Evolutionary conservation across 2,329 filamentous ascomycete genomes (phyloP), one percentile per base, ranked within the genome.

Genomic region (Paraphaeosphaeria sporulosa): DNA sequence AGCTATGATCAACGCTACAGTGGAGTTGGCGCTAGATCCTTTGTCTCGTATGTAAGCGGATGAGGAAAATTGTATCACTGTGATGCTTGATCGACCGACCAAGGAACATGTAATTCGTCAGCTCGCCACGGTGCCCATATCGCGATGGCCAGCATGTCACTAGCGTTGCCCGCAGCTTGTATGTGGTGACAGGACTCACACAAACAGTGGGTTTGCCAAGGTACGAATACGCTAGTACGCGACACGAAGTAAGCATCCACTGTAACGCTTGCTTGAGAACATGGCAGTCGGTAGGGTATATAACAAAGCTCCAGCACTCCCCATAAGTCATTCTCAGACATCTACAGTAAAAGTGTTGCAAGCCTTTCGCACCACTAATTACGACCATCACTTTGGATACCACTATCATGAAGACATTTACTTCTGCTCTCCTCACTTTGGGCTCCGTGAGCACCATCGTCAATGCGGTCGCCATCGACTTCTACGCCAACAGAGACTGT

Each of bases 371-470:
- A 40, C 36, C 36, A 40, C 36, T 40, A 15, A 40, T 40, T 17
- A 40, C 36, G 36, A 40, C 36, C 36, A 40, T 40, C 36, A 40
- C 6, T 40, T 15, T 4, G 36, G 36, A 40, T 40, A 40, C 17
- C 36, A 40, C 17, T 40, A 40, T 17, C 36, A 40, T 40, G 36
- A 40, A 40, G 17, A 40, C 36, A 40, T 40, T 40, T 15, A 40
- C 36, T 40, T 40, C 36, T 40, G 17, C 36, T 40, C 36, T 40
- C 36, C 36, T 40, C 36, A 23, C 44, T 30, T 47, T 47, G 44
- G 44, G 44, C 44, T 47, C 44, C 44, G 44, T 47, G 44, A 47
- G 44, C 44, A 47, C 44, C 44, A 47, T 47, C 44, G 44, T 19
- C 44, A 47, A 10, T 47, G 44, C 44, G 44, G 44, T 47, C 44